phyloP scores from a whole-genome alignment of 805 yeast species.

The Lipomyces yamadae region DNA sequence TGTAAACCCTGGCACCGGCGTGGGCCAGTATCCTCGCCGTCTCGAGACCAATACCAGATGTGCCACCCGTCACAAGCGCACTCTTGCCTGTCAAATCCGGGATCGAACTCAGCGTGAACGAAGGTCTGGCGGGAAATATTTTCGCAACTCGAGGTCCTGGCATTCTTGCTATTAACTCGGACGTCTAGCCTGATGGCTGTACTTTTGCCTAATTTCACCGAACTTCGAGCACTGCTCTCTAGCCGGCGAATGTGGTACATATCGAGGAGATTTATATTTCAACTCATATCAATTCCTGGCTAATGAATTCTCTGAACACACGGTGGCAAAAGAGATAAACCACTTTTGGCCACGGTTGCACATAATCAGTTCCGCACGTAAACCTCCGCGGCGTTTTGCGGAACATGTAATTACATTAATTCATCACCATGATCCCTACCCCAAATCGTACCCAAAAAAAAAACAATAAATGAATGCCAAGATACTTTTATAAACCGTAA shows the following conservation, averaged over 20 bases:
- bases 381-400: too few species aligned
- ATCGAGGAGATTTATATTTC: too few species aligned
- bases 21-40: slow-evolving; percentile 6
- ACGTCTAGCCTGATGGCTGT: background rate
- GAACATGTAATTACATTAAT: background rate
- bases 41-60: slow-evolving; percentile 24
- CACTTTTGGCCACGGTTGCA: too few species aligned
- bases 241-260: too few species aligned
- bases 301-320: too few species aligned
- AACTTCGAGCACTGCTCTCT: background rate
- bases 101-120: background rate
- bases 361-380: too few species aligned
- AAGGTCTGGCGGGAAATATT: background rate
- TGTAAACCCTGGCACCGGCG: slow-evolving; percentile 11
- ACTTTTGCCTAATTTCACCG: background rate
- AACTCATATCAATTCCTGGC: too few species aligned
- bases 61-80: slow-evolving; percentile 21
- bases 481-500: background rate
- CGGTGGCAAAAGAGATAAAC: too few species aligned
- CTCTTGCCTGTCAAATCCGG: slow-evolving; percentile 2
- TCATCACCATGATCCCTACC: background rate
- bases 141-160: slow-evolving; percentile 1
- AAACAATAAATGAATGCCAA: background rate
- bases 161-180: background rate
- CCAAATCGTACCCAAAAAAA: background rate